Evolutionary conservation across 768 basidiomycete genomes (phyloP).

Genomic region (Boletus vermiculosoides): DNA sequence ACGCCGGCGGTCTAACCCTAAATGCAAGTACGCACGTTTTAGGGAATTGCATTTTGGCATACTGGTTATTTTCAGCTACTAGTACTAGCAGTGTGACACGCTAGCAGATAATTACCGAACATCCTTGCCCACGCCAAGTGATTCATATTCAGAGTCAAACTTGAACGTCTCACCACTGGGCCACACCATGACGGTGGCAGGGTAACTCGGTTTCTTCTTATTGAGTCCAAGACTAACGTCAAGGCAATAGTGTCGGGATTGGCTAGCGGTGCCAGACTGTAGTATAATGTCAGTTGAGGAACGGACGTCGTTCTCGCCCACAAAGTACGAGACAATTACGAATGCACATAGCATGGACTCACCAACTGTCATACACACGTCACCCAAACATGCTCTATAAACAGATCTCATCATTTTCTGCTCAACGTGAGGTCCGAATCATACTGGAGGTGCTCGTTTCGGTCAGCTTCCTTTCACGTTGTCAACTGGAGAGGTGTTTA

Average conservation of each 20-base stretch:
- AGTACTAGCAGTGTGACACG: too few species aligned
- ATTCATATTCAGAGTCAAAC: too few species aligned
- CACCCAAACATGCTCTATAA: not conserved
- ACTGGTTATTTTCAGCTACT: too few species aligned
- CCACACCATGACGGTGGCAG: too few species aligned
- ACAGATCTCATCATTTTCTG: not conserved
- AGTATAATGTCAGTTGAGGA: not conserved
- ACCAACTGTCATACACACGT: not conserved
- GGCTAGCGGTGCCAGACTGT: too few species aligned
- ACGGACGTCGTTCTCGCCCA: not conserved
- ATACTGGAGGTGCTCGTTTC: not conserved
- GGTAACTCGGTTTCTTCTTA: not conserved
- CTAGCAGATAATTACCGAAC: too few species aligned
- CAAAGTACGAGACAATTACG: not conserved
- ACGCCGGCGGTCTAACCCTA: not conserved
- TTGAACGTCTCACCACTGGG: not conserved
- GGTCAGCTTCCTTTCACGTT: not conserved
- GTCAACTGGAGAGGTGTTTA: not conserved
- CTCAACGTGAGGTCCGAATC: not conserved
- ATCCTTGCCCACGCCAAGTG: too few species aligned
- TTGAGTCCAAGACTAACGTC: not conserved
- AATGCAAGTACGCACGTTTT: not conserved
- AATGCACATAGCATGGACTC: not conserved
- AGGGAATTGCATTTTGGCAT: not conserved
- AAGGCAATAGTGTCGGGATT: not conserved